Base-by-base conservation (phyloP, 164 flowering plant species). In the Aristolochia contorta region DNA sequence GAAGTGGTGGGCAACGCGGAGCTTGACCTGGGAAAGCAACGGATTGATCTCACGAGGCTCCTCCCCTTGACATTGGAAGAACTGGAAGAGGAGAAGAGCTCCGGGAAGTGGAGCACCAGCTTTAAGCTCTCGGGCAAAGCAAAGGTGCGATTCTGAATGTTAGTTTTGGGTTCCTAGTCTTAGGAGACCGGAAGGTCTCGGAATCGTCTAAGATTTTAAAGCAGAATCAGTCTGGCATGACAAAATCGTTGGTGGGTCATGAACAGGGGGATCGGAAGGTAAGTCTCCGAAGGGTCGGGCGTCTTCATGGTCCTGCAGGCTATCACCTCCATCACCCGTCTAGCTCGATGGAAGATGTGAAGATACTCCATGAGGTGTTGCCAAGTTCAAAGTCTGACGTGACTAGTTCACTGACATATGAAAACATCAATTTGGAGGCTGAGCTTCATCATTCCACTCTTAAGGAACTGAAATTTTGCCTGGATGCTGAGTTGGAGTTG, bases 31-130 rank as follows among this genome's bases (percentile, higher is more conserved):
- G 99, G 96, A 52, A 86, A 89, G 78, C 97, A 94, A 64, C 75
- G 91, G 65, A 69, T 90, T 59, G 99, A 94, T 71, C 86, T 94
- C 59, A 86, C 97, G 4, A 80, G 95, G 78, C 64, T 94, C 77
- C 89, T 94, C 67, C 99, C 97, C 16, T 74, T 90, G 48, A 87
- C 91, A 0, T 67, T 91, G 74, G 99, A 94, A 78, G 99, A 94
- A 56, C 72, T 94, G 70, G 96, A 87, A 69, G 96, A 83, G 50
- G 99, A 91, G 61, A 85, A 87, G 75, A 82, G 80, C 74, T 69
- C 85, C 0, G 96, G 96, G 13, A 78, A 79, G 70, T 94, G 99
- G 99, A 79, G 91, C 12, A 94, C 99, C 4, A 87, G 91, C 67
- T 94, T 75, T 65, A 85, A 78, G 78, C 77, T 94, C 20, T 77